Conservation (phyloP, 306 rosid genomes). For the Clitoria ternatea region DNA sequence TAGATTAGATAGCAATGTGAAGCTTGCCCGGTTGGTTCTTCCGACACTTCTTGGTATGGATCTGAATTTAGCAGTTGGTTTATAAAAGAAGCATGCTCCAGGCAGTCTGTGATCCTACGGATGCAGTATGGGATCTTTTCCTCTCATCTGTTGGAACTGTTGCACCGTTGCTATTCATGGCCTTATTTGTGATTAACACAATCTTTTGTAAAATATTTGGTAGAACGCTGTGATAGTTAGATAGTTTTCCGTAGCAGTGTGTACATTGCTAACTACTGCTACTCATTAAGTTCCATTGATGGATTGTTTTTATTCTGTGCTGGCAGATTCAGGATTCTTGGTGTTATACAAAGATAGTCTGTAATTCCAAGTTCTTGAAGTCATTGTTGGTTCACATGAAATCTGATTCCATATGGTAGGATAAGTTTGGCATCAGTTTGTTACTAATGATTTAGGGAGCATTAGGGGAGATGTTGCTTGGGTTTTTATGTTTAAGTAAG, state of each 20-base stretch:
- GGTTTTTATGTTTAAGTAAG: no score
- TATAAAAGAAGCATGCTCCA: conserved; percentile 19
- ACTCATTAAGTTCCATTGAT: conserved; percentile 36
- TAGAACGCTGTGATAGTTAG: conserved; percentile 52
- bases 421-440: conserved; percentile 11
- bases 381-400: conserved; percentile 32
- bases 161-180: not conserved
- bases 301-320: conserved; percentile 38
- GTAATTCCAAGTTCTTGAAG: conserved; percentile 46
- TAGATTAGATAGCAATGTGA: conserved; percentile 27
- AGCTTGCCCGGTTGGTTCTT: conserved; percentile 17
- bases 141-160: conserved; percentile 12
- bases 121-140: conserved; percentile 27
- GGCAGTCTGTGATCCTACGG: conserved; percentile 25
- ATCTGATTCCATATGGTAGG: conserved; percentile 23
- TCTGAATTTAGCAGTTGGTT: conserved; percentile 16
- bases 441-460: conserved; percentile 8
- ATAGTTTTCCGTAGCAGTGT: conserved; percentile 46
- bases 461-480: no score
- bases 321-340: conserved; percentile 59
- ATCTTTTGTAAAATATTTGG: conserved; percentile 57
- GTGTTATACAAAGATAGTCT: conserved; percentile 40
- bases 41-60: conserved; percentile 6
- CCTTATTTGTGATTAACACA: conserved; percentile 24
- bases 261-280: conserved; percentile 69